Conservation (phyloP, 1,284 basidiomycete genomes). For the Fomes fomentarius region DNA sequence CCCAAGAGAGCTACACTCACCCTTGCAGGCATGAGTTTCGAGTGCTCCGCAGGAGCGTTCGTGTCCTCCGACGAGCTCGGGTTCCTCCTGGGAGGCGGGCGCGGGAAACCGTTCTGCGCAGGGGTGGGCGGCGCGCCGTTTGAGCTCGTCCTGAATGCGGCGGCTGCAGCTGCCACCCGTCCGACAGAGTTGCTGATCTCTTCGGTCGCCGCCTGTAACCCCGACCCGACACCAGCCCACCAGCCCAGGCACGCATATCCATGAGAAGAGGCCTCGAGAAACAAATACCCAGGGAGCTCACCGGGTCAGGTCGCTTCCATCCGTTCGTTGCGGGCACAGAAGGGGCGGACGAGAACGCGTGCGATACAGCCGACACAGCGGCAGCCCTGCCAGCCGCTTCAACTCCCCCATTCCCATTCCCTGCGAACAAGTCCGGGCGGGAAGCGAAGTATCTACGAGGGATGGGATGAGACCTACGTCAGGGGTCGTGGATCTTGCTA, state of each 20-base stretch:
- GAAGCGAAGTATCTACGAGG: constrained; percentile 70
- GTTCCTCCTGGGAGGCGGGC: constrained; percentile 28
- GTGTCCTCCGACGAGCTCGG: constrained; percentile 22
- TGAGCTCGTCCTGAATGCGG: constrained; percentile 24
- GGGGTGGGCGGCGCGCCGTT: constrained; percentile 8
- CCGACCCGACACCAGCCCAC: background rate
- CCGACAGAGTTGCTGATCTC: constrained; percentile 27
- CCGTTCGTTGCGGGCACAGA: constrained; percentile 33
- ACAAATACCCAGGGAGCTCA: constrained; percentile 13
- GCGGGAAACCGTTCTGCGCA: constrained; percentile 23
- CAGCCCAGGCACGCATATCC: background rate
- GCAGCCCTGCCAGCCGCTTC: constrained; percentile 12
- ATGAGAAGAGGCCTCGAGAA: background rate
- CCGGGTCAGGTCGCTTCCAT: constrained; percentile 25
- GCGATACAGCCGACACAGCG: constrained; percentile 50
- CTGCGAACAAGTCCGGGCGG: constrained; percentile 68
- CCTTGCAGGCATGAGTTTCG: constrained; percentile 30
- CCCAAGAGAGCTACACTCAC: constrained; percentile 25
- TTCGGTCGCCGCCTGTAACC: constrained; percentile 8
- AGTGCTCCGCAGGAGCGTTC: constrained; percentile 5
- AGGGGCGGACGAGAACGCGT: constrained; percentile 50
- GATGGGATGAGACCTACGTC: too few relatives aligned
- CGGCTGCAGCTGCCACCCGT: constrained; percentile 35
- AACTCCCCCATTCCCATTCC: constrained; percentile 6
- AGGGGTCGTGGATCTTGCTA: too few relatives aligned